phyloP scores from a whole-genome alignment of 2,329 filamentous ascomycete genomes.

The Graphilbum sp. region DNA sequence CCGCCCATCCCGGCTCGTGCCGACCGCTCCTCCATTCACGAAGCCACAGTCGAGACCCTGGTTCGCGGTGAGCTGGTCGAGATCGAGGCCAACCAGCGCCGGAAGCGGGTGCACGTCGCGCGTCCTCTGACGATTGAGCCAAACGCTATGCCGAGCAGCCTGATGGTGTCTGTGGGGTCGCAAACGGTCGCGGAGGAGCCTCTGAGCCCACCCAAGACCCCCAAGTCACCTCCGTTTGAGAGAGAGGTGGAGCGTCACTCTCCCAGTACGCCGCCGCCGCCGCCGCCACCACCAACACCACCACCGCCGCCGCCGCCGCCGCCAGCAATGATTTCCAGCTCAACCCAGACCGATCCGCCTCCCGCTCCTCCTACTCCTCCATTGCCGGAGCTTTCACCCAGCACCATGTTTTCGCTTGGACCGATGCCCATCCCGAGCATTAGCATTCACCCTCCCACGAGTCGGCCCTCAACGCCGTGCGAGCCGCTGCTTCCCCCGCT shows the following conservation, averaged over 20 bases:
- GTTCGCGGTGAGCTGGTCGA: constrained; percentile 32
- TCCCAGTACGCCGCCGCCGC: constrained; percentile 11
- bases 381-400: neutral
- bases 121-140: constrained; percentile 34
- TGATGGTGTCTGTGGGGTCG: constrained; percentile 49
- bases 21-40: constrained; percentile 12
- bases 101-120: constrained; percentile 46
- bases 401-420: constrained; percentile 1
- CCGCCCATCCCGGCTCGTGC: constrained; percentile 16
- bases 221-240: constrained; percentile 29
- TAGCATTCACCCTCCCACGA: constrained; percentile 75
- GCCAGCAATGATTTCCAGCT: constrained; percentile 31
- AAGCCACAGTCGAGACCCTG: constrained; percentile 24
- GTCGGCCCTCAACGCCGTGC: constrained; percentile 63
- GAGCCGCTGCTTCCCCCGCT: constrained; percentile 64
- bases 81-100: constrained; percentile 57
- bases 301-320: constrained; percentile 14
- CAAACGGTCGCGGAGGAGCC: constrained; percentile 49
- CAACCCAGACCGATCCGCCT: constrained; percentile 43
- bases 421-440: constrained; percentile 61
- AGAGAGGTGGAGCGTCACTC: constrained; percentile 16
- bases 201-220: constrained; percentile 48
- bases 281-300: constrained; percentile 12
- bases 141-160: constrained; percentile 17
- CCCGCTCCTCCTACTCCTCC: constrained; percentile 10